phyloP scores from a whole-genome alignment of 2,329 filamentous ascomycete genomes.

The Sporothrix pseudoabietina region DNA sequence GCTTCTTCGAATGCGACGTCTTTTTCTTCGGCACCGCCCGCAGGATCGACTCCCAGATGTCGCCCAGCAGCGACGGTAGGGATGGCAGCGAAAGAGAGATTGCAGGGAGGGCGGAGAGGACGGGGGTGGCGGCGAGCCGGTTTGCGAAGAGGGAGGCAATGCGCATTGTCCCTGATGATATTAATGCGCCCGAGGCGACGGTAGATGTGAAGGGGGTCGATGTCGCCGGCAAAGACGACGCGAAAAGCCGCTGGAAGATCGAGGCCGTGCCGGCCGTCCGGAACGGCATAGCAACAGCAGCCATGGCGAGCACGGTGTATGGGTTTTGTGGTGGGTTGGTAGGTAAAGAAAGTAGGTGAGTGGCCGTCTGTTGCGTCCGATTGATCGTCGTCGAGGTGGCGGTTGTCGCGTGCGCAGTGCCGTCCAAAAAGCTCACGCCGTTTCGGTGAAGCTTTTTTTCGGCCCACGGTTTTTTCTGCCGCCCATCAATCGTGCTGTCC shows the following conservation, averaged over 20 bases:
- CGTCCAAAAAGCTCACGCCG: conserved; percentile 9
- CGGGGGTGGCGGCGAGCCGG: conserved; percentile 41
- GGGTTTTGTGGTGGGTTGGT: conserved; percentile 8
- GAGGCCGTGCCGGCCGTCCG: conserved; percentile 30
- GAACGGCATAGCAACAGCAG: conserved; percentile 28
- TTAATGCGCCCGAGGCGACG: conserved; percentile 17
- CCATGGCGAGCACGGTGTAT: not conserved
- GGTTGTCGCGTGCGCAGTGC: conserved; percentile 16
- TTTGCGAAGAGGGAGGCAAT: conserved; percentile 50
- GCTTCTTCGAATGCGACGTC: conserved; percentile 93
- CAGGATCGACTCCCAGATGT: conserved; percentile 90
- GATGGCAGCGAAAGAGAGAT: conserved; percentile 50
- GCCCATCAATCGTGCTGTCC: not conserved
- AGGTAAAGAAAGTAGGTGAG: not conserved
- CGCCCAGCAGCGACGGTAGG: conserved; percentile 64
- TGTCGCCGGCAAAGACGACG: conserved; percentile 7
- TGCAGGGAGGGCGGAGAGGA: conserved; percentile 41
- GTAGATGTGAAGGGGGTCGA: conserved; percentile 24
- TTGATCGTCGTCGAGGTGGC: conserved; percentile 4
- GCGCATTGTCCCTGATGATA: conserved; percentile 29
- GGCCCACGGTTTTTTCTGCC: conserved; percentile 10
- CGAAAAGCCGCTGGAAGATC: conserved; percentile 27
- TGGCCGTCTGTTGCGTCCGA: not conserved
- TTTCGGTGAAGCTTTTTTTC: conserved; percentile 23
- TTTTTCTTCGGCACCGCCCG: conserved; percentile 98